Percentiles rank a stretch among this genome's conserved stretches.
Conservation (phyloP, 2,329 filamentous ascomycete species). For the Orbilia ellipsospora region DNA sequence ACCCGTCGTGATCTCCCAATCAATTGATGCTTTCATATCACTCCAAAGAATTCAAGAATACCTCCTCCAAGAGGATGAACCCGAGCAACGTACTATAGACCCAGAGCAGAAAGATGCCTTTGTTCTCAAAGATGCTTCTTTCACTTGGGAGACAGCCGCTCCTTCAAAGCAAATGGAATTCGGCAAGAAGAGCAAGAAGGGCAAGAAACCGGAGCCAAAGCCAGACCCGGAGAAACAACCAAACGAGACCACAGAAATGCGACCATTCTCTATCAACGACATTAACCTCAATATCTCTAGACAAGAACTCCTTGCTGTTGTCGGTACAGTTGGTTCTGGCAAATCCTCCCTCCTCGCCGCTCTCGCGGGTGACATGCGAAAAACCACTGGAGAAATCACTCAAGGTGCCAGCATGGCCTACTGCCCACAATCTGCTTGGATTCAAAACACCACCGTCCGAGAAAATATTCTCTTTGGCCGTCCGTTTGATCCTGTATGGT, state of each 20-base stretch:
- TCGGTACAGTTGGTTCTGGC: constrained; percentile 89
- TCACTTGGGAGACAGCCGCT: constrained; percentile 81
- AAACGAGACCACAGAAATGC: constrained; percentile 69
- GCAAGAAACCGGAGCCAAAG: constrained; percentile 85
- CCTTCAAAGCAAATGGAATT: constrained; percentile 77
- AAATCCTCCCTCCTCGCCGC: constrained; percentile 93
- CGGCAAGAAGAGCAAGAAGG: constrained; percentile 83
- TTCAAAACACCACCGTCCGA: constrained; percentile 96
- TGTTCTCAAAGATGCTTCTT: constrained; percentile 72
- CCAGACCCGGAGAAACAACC: constrained; percentile 61
- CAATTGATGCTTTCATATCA: constrained; percentile 88
- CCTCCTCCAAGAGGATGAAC: constrained; percentile 79
- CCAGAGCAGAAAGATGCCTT: constrained; percentile 58
- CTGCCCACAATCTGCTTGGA: constrained; percentile 91
- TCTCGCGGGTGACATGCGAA: constrained; percentile 91
- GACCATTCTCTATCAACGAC: constrained; percentile 89
- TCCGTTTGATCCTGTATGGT: constrained; percentile 88
- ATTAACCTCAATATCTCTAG: constrained; percentile 91
- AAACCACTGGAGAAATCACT: constrained; percentile 82
- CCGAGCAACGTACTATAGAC: constrained; percentile 58
- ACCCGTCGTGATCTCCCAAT: constrained; percentile 86
- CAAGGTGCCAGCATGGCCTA: constrained; percentile 88
- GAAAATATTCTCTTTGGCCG: constrained; percentile 98
- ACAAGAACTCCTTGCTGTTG: constrained; percentile 89
- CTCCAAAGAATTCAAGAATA: constrained; percentile 88